Conservation (phyloP, 2,329 filamentous ascomycete species). For the Immersiporthe knoxdaviesiana region DNA sequence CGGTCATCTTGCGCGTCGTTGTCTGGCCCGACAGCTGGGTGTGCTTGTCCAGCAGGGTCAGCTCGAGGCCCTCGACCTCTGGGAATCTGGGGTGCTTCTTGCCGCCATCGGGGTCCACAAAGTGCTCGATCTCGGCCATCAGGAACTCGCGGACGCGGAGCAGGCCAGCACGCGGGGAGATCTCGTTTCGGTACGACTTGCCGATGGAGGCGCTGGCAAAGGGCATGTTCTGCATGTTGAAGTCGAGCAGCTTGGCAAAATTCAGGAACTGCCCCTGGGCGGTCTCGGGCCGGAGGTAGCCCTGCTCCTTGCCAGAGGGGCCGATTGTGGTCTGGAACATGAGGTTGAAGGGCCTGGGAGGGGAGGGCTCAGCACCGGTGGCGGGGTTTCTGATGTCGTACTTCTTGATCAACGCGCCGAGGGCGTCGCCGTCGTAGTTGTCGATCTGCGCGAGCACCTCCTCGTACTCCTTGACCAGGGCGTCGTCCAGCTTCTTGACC, state of each 20-base stretch:
- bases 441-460: slow-evolving; percentile 90
- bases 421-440: slow-evolving; percentile 87
- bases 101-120: slow-evolving; percentile 89
- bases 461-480: slow-evolving; percentile 85
- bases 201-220: slow-evolving; percentile 97
- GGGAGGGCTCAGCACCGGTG: slow-evolving; percentile 74
- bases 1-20: slow-evolving; percentile 69
- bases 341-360: slow-evolving; percentile 92
- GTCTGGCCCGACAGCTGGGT: slow-evolving; percentile 89
- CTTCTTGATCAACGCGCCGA: slow-evolving; percentile 87
- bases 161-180: slow-evolving; percentile 88
- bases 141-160: slow-evolving; percentile 94
- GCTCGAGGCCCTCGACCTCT: slow-evolving; percentile 81
- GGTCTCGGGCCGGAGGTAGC: slow-evolving; percentile 90
- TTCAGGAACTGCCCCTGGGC: slow-evolving; percentile 98
- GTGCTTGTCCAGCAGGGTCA: slow-evolving; percentile 81
- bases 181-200: slow-evolving; percentile 98
- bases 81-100: slow-evolving; percentile 92
- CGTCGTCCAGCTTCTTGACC: slow-evolving; percentile 84
- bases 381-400: slow-evolving; percentile 88
- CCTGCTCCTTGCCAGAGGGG: slow-evolving; percentile 82
- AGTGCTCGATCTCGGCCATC: slow-evolving; percentile 99
- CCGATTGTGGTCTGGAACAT: slow-evolving; percentile 98
- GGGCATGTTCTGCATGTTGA: slow-evolving; percentile 93
- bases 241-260: slow-evolving; percentile 94